Percentiles rank a stretch among this genome's conserved stretches.
Evolutionary conservation across 2,329 filamentous ascomycete genomes (phyloP).

Genomic region (Penicillium hordei): DNA sequence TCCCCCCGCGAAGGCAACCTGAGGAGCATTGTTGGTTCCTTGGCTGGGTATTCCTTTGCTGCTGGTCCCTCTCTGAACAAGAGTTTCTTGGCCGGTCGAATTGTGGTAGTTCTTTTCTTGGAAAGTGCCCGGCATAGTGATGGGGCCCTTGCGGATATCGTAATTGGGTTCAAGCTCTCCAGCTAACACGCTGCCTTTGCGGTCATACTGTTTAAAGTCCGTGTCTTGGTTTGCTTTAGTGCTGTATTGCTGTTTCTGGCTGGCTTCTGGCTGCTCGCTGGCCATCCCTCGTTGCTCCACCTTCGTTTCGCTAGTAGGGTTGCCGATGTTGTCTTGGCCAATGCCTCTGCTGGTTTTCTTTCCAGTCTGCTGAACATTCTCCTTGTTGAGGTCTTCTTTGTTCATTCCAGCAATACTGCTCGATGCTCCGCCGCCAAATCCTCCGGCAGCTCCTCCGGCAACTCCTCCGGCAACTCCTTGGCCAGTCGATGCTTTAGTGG

Average conservation of each 20-base stretch:
- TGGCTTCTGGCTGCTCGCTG: not conserved
- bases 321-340: not conserved
- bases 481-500: not conserved
- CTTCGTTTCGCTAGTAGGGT: not conserved
- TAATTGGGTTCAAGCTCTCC: conserved; percentile 14
- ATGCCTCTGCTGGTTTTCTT: not conserved
- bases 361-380: conserved; percentile 9
- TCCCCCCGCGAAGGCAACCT: not conserved
- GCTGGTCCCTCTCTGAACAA: conserved; percentile 6
- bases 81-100: not conserved
- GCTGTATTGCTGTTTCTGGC: not conserved
- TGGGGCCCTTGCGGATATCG: conserved; percentile 25
- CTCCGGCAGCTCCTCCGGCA: conserved; percentile 2
- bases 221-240: not conserved
- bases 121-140: conserved; percentile 12
- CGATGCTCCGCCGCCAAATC: conserved; percentile 4
- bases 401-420: conserved; percentile 9
- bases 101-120: conserved; percentile 11
- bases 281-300: not conserved
- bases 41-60: not conserved
- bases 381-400: conserved; percentile 7
- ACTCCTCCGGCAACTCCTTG: conserved; percentile 4
- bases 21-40: not conserved
- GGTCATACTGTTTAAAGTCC: not conserved
- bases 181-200: conserved; percentile 2